phyloP scores from a whole-genome alignment of 2,329 filamentous ascomycete species.

The Colletotrichum zoysiae region DNA sequence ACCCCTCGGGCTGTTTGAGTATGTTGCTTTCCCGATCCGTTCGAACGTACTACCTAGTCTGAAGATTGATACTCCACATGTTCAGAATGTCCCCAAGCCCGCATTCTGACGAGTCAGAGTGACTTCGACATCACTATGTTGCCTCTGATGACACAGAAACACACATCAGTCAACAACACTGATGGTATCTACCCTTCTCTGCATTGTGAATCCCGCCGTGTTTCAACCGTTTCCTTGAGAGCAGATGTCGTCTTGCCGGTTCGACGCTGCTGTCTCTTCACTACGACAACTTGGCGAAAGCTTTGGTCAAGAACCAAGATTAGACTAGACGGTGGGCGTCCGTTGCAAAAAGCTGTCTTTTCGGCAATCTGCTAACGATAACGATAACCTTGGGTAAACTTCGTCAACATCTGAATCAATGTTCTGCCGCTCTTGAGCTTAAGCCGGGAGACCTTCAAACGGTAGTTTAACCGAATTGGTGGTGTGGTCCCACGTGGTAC shows the following conservation, averaged over 20 bases:
- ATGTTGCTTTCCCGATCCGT: too few relatives aligned
- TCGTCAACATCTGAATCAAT: conserved; percentile 18
- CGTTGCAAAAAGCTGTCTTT: not conserved
- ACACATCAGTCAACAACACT: not conserved
- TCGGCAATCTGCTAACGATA: not conserved
- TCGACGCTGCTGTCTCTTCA: not conserved
- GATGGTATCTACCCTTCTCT: not conserved
- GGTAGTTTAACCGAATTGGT: not conserved
- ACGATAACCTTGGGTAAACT: not conserved
- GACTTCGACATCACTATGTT: not conserved
- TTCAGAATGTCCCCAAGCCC: not conserved
- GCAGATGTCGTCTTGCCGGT: not conserved
- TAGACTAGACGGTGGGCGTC: not conserved
- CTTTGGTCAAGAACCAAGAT: not conserved
- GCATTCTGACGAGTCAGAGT: not conserved
- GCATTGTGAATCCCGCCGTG: too few relatives aligned
- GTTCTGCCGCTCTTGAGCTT: not conserved
- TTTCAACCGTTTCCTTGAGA: too few relatives aligned
- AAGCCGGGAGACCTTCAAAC: not conserved
- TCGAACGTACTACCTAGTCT: not conserved
- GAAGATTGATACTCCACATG: not conserved
- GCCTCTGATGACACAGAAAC: not conserved
- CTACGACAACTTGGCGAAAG: not conserved
- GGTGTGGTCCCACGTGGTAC: not conserved
- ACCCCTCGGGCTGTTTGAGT: not conserved